Evolutionary conservation across 768 basidiomycete species (phyloP).

Genomic region (Leccinum subtestaceum): DNA sequence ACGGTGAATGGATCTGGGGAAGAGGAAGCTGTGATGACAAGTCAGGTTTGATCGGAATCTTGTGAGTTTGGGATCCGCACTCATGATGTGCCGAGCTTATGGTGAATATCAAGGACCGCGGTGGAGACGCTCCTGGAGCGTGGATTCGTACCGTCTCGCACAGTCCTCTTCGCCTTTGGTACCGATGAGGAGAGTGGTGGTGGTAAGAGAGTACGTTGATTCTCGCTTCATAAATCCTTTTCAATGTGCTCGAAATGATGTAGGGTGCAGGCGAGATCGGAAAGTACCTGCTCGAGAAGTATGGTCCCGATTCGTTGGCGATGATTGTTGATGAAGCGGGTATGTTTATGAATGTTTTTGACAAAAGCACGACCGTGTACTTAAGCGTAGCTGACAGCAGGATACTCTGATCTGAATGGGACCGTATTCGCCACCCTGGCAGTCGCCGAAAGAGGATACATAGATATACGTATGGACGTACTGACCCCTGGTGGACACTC

Average conservation of each 20-base stretch:
- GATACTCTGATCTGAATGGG: constrained; percentile 28
- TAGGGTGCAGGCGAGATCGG: constrained; percentile 46
- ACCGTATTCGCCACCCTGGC: constrained; percentile 31
- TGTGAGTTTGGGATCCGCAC: constrained; percentile 24
- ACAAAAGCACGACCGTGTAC: neutral
- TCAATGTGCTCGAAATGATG: neutral
- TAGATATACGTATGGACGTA: constrained; percentile 42
- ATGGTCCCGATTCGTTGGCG: constrained; percentile 49
- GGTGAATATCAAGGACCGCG: constrained; percentile 17
- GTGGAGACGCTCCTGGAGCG: constrained; percentile 29
- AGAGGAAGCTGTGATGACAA: constrained; percentile 48
- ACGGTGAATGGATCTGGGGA: constrained; percentile 47
- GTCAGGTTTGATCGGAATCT: constrained; percentile 32
- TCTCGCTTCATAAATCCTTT: neutral
- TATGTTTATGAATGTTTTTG: constrained; percentile 8
- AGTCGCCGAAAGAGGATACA: constrained; percentile 43
- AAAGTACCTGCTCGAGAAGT: constrained; percentile 38
- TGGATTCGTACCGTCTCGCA: constrained; percentile 30
- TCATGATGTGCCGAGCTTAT: neutral
- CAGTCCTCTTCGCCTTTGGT: constrained; percentile 37
- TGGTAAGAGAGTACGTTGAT: constrained; percentile 29
- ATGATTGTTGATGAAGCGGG: constrained; percentile 64
- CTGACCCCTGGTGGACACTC: constrained; percentile 53
- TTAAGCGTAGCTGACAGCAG: constrained; percentile 22
- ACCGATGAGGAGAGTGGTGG: constrained; percentile 47